Conservation (phyloP, 345 rosid genomes). For the Odontarrhena argentea region DNA sequence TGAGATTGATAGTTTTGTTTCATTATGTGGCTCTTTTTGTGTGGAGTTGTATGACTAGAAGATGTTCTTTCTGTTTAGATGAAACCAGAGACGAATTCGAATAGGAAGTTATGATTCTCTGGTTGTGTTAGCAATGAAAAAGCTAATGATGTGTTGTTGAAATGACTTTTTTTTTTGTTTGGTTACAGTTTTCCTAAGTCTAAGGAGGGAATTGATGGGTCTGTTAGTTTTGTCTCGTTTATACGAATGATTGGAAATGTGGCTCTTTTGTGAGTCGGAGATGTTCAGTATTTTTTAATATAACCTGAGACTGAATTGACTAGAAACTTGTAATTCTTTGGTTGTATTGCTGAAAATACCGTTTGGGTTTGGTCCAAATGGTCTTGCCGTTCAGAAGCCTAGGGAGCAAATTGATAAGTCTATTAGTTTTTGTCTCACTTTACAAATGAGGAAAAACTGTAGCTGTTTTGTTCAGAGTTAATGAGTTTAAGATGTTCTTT, state of each 20-base stretch:
- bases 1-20: not conserved
- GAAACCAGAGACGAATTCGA: not conserved
- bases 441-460: not conserved
- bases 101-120: not conserved
- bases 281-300: too few species aligned
- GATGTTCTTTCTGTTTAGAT: not conserved
- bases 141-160: not conserved
- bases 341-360: too few species aligned
- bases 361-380: too few species aligned
- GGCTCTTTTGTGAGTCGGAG: too few species aligned
- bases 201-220: too few species aligned
- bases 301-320: too few species aligned
- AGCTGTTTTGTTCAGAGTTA: not conserved
- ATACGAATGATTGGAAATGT: too few species aligned
- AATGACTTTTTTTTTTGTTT: not conserved
- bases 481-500: slow-evolving; percentile 5
- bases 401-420: slow-evolving; percentile 59
- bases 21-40: not conserved
- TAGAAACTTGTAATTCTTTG: too few species aligned
- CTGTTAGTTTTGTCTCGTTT: too few species aligned
- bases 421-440: not conserved
- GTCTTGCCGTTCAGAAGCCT: slow-evolving; percentile 64
- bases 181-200: not conserved
- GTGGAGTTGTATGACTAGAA: not conserved
- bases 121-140: not conserved